phyloP scores from a whole-genome alignment of 2,329 filamentous ascomycete species.

The Westerdykella ornata region DNA sequence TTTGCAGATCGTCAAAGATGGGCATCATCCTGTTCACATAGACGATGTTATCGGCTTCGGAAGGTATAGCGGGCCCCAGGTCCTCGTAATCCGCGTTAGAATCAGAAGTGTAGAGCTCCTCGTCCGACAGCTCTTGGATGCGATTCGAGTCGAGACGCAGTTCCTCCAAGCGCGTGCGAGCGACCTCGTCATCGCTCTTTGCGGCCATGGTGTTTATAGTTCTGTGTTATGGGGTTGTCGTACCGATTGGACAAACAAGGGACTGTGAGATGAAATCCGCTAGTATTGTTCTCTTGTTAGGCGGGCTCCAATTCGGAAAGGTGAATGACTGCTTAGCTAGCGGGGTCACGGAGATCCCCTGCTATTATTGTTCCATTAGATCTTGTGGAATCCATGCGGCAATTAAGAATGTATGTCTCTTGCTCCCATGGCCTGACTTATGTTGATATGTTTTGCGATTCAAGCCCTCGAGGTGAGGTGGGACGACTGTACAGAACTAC shows the following conservation, averaged over 20 bases:
- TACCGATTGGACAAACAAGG: conserved; percentile 10
- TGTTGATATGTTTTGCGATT: no score
- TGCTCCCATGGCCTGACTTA: no score
- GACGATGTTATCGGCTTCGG: conserved; percentile 25
- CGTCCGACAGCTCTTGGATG: conserved; percentile 35
- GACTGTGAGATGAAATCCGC: conserved; percentile 11
- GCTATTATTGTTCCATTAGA: conserved; percentile 1
- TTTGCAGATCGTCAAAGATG: conserved; percentile 60
- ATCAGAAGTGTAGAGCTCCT: conserved; percentile 3
- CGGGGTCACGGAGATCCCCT: background rate
- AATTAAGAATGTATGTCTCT: no score
- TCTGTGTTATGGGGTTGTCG: conserved; percentile 6
- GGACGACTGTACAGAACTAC: no score
- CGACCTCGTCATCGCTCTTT: conserved; percentile 12
- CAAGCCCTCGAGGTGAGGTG: no score
- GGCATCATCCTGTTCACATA: conserved; percentile 37
- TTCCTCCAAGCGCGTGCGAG: conserved; percentile 25
- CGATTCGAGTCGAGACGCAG: conserved; percentile 19
- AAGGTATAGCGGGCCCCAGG: conserved; percentile 23
- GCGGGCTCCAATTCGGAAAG: no score
- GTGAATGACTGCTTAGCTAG: background rate
- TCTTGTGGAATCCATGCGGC: no score
- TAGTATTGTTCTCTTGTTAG: conserved; percentile 12
- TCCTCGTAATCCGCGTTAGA: conserved; percentile 32
- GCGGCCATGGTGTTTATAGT: conserved; percentile 21